A percentile compares a stretch with the other conserved stretches of the same genome.
phyloP scores from a whole-genome alignment of 1,284 basidiomycete genomes.

The Marasmius fiardii region DNA sequence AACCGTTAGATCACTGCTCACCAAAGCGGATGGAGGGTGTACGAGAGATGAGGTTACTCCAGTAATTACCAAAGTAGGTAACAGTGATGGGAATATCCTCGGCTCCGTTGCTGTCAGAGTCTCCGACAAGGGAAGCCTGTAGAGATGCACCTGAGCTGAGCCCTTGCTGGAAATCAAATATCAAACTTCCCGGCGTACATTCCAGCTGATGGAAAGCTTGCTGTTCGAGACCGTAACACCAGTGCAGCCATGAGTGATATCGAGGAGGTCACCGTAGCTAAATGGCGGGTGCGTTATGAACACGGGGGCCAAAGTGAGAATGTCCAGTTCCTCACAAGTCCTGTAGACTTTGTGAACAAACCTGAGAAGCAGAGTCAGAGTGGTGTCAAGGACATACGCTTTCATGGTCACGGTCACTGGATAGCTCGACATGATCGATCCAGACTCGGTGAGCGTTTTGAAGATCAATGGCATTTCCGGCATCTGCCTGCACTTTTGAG shows the following conservation, averaged over 20 bases:
- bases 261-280: constrained; percentile 39
- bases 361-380: no score
- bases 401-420: constrained; percentile 40
- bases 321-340: constrained; percentile 27
- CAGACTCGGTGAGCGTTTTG: constrained; percentile 41
- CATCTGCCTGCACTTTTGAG: constrained; percentile 42
- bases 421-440: constrained; percentile 45
- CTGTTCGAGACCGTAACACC: constrained; percentile 37
- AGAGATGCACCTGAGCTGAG: not conserved
- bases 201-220: constrained; percentile 40
- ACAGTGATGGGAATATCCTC: constrained; percentile 30
- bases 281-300: constrained; percentile 1
- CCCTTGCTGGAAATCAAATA: no score
- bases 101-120: constrained; percentile 37
- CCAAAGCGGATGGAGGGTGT: constrained; percentile 31
- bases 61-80: constrained; percentile 38
- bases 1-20: not conserved
- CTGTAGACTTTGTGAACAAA: constrained; percentile 9
- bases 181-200: constrained; percentile 17
- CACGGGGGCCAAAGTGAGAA: not conserved
- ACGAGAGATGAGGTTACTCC: constrained; percentile 33
- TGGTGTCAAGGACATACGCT: constrained; percentile 28
- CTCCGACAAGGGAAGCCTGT: constrained; percentile 35
- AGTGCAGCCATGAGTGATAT: constrained; percentile 37
- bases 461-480: constrained; percentile 41